Conservation (phyloP, 805 yeast genomes). For the Wickerhamomyces sydowiorum region DNA sequence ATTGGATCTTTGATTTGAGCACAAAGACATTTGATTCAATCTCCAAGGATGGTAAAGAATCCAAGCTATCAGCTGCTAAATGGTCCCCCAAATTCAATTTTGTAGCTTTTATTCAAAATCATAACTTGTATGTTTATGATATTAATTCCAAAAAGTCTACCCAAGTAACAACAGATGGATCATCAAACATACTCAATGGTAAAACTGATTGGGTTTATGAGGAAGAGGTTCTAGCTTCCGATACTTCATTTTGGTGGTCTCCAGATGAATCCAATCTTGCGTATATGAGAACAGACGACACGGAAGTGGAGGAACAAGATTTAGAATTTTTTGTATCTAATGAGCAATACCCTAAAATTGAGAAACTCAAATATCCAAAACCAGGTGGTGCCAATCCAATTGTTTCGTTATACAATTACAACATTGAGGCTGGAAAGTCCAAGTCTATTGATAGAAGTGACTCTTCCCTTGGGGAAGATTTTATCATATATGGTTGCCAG, state of each 20-base stretch:
- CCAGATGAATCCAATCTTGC: conserved; percentile 53
- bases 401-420: conserved; percentile 40
- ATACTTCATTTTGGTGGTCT: conserved; percentile 68
- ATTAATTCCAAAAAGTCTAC: conserved; percentile 13
- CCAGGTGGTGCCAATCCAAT: conserved; percentile 64
- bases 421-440: conserved; percentile 23
- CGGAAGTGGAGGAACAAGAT: conserved; percentile 46
- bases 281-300: conserved; percentile 54
- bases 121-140: conserved; percentile 48
- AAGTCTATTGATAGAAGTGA: conserved; percentile 16
- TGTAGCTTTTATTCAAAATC: conserved; percentile 49
- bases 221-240: conserved; percentile 63
- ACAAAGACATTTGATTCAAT: conserved; percentile 28
- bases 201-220: conserved; percentile 83
- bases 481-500: conserved; percentile 52
- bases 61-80: conserved; percentile 35
- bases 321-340: conserved; percentile 45
- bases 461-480: conserved; percentile 35
- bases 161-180: conserved; percentile 42
- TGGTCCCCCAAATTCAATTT: conserved; percentile 60
- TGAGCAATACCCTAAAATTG: conserved; percentile 39
- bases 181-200: conserved; percentile 50
- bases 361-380: conserved; percentile 59
- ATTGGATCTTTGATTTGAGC: conserved; percentile 54
- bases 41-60: conserved; percentile 17